Evolutionary conservation across 2,329 filamentous ascomycete genomes (phyloP).

Genomic region (Sporothrix pallida): DNA sequence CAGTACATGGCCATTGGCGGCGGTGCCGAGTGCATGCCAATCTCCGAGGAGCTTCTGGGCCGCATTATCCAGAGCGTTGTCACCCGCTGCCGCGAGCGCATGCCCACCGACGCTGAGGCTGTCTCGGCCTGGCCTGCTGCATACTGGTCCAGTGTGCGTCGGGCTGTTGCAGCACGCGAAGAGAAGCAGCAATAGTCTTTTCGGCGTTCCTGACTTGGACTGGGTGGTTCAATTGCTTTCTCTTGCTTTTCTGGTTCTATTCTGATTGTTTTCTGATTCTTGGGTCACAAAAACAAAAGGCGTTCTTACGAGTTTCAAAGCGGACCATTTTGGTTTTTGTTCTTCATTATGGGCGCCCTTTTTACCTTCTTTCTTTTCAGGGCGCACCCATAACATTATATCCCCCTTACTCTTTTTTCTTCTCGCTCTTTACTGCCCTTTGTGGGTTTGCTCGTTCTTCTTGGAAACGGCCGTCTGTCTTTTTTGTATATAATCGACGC

Average conservation of each 20-base stretch:
- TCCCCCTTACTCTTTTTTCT: conserved; percentile 40
- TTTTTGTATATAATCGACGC: conserved; percentile 39
- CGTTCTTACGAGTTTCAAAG: conserved; percentile 12
- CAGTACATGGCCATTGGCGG: conserved; percentile 38
- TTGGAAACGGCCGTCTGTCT: neutral
- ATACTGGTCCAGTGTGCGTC: conserved; percentile 65
- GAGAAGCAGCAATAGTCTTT: conserved; percentile 32
- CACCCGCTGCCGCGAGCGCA: conserved; percentile 61
- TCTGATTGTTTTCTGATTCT: conserved; percentile 8
- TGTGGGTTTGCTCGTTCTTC: conserved; percentile 1
- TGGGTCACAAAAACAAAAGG: conserved; percentile 13
- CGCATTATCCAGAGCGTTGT: conserved; percentile 69
- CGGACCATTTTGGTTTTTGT: conserved; percentile 7
- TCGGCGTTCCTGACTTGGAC: neutral
- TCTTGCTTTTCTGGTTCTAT: neutral
- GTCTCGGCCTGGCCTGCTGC: conserved; percentile 63
- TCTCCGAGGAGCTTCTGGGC: conserved; percentile 66
- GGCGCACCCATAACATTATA: conserved; percentile 17
- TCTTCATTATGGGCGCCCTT: conserved; percentile 9
- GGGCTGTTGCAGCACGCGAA: conserved; percentile 52
- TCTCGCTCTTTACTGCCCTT: conserved; percentile 41
- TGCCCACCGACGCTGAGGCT: conserved; percentile 64
- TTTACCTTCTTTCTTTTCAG: conserved; percentile 10
- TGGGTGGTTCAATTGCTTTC: neutral
- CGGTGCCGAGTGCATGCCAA: conserved; percentile 56